Base-by-base conservation (phyloP, 768 basidiomycete species). In the Suillus ampliporus region DNA sequence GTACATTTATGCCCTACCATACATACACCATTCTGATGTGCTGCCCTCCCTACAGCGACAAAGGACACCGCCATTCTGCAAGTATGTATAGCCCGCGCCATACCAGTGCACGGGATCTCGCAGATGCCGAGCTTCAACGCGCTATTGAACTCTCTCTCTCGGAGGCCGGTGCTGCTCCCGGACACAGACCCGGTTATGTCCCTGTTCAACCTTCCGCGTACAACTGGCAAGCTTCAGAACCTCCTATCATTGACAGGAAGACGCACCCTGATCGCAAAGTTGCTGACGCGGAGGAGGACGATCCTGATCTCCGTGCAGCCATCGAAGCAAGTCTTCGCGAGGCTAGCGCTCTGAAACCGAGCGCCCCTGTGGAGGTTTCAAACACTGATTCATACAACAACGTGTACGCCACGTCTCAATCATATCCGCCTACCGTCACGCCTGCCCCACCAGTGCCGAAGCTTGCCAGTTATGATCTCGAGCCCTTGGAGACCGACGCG, bases 261-360 rank as follows among this genome's bases (percentile, higher is more conserved):
- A 77, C 73, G 60, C 83, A 82, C 57, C 84, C 83, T 17, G 64
- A 68, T 17, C 38, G 53, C 58, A 37, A 51, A 65, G 35, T 63
- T 15, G 67, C 71, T 17, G 78, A 74, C 4, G 86, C 82, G 13
- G 91, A 94, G 13, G 96, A 97, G 37, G 92, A 97, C 4, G 97
- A 99, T 74, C 91, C 92, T 13, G 95, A 99, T 62, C 80, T 99
- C 21, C 86, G 83, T 62, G 92, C 97, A 21, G 97, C 97, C 0
- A 99, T 99, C 57, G 95, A 98, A 72, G 97, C 97, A 0, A 94
- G 92, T 72, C 75, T 99, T 64, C 83, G 89, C n/a, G 97, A 99
- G 69, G 89, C 85, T 3, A 87, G 82, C 62, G 88, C 91, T 13
- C 89, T 90, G 0, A 86, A 82, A 65, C 88, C 94, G 8, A 94